A percentile compares a stretch with the other conserved stretches of the same genome.
These are phyloP conservation scores for Erysimum cheiri DNA, from an alignment of 441 rosid genomes.

Conservation along the genomic window DNA sequence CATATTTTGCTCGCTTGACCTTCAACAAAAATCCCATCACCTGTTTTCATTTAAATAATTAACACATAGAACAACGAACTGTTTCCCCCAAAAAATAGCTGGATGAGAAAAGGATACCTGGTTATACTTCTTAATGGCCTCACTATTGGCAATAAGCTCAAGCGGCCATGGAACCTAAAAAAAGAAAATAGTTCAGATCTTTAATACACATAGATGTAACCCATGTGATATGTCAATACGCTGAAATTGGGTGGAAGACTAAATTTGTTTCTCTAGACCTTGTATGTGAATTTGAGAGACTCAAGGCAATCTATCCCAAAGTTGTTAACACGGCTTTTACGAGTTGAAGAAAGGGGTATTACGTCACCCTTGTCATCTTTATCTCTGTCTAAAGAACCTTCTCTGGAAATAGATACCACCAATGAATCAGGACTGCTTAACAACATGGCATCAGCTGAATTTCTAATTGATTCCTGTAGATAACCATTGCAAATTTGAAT, in stretches of 20 bases:
- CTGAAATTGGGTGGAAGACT: conserved; percentile 33
- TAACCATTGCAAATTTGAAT: conserved; percentile 31
- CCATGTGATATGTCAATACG: conserved; percentile 22
- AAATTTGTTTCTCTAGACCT: conserved; percentile 53
- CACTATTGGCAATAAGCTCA: conserved; percentile 87
- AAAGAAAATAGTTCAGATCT: conserved; percentile 44
- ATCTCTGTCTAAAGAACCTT: conserved; percentile 56
- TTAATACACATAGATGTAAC: conserved; percentile 24
- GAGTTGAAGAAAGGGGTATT: conserved; percentile 55
- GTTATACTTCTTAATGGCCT: conserved; percentile 92
- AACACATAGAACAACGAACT: conserved; percentile 24
- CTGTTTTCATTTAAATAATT: conserved; percentile 51
- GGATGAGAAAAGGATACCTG: conserved; percentile 60
- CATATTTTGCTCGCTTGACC: conserved; percentile 96
- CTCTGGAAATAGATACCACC: conserved; percentile 71
- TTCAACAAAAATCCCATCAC: conserved; percentile 93
- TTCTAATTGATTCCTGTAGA: conserved; percentile 88
- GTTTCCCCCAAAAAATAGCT: conserved; percentile 30
- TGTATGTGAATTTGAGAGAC: conserved; percentile 78
- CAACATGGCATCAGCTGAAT: conserved; percentile 86
- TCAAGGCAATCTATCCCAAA: conserved; percentile 83
- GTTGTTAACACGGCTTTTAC: conserved; percentile 52
- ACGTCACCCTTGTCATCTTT: conserved; percentile 54
- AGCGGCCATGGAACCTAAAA: conserved; percentile 97
- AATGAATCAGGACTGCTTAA: conserved; percentile 85